Evolutionary conservation across 257 asterid genomes (phyloP).

Genomic region (Solanum chiquidenum): DNA sequence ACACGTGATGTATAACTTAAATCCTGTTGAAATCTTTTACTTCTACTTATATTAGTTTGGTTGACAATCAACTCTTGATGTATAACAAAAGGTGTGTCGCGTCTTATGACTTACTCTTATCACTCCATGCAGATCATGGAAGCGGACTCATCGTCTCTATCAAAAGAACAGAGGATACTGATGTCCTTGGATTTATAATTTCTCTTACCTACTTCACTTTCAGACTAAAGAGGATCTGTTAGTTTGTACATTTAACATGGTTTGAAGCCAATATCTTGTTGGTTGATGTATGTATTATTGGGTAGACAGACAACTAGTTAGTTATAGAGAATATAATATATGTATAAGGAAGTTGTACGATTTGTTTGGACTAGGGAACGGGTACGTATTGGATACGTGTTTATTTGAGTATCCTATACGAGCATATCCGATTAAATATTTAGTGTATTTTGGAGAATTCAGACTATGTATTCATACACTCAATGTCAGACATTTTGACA

Average conservation of each 20-base stretch:
- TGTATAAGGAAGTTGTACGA: not conserved
- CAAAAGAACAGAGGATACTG: conserved; percentile 43
- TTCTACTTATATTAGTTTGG: not conserved
- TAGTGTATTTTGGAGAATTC: not conserved
- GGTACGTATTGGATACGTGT: not conserved
- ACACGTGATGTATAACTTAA: not conserved
- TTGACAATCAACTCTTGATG: not conserved
- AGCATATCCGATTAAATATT: not conserved
- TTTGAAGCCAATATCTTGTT: conserved; percentile 8
- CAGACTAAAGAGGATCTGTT: not conserved
- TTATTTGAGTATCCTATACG: not conserved
- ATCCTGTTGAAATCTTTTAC: not conserved
- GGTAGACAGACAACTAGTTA: not conserved
- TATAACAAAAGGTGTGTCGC: not conserved
- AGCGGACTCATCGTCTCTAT: conserved; percentile 29
- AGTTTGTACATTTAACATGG: not conserved
- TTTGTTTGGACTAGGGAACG: not conserved
- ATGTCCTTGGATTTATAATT: conserved; percentile 58
- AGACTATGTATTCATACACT: not conserved
- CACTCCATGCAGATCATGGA: conserved; percentile 42
- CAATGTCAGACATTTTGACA: not conserved
- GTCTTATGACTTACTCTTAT: not conserved
- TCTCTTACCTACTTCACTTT: not conserved
- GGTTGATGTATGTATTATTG: conserved; percentile 18
- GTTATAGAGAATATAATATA: not conserved